Base-by-base conservation (phyloP, 2,329 filamentous ascomycete species). In the Calonectria ilicicola region DNA sequence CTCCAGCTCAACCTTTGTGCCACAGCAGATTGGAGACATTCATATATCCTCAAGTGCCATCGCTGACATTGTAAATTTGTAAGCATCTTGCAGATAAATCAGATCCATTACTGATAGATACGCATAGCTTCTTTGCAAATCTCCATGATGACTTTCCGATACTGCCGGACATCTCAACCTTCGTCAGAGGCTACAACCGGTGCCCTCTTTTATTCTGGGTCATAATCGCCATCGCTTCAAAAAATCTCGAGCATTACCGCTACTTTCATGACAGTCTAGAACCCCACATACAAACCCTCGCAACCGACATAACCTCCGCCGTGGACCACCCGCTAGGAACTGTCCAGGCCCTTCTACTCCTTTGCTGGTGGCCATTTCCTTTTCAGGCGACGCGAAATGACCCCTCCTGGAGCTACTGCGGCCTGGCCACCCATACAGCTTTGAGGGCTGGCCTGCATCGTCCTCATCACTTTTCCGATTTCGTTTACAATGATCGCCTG, bases 321-420 rank as follows among this genome's bases (percentile, higher is more conserved):
- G 63, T 44, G n/a, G 63, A 65, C 44, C 63, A 65, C 35, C 63
- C 63, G 2, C 44, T 65, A 12, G 63, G 63, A 19, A 65, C 63
- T 26, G 63, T 65, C 29, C 63, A 65, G 44, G 63, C 63, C 8
- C 32, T 65, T 2, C 26, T 65, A n/a, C 44, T 65, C 8, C 63
- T 65, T 9, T 65, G 63, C 9, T 65, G 63, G 63, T 65, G 63
- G 63, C 63, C 63, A 9, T 65, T 65, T 40, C 63, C 63, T 5
- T 65, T 65, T n/a, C 42, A 65, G 27, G 63, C 63, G 17, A 38
- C 46, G 1, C 42, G 63, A 26, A 51, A 65, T 47, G 63, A 65
- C 19, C 63, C 63, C 2, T 65, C 63, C 38, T 65, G 63, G 63
- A 65, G 21, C 26, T 65, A 65, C n/a, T 47, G 44, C 5, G 63